Percentiles rank a stretch among this genome's conserved stretches.
Conservation (phyloP, 352 stramenopile genomes). For the Thalassiosira livingstoniorum region DNA sequence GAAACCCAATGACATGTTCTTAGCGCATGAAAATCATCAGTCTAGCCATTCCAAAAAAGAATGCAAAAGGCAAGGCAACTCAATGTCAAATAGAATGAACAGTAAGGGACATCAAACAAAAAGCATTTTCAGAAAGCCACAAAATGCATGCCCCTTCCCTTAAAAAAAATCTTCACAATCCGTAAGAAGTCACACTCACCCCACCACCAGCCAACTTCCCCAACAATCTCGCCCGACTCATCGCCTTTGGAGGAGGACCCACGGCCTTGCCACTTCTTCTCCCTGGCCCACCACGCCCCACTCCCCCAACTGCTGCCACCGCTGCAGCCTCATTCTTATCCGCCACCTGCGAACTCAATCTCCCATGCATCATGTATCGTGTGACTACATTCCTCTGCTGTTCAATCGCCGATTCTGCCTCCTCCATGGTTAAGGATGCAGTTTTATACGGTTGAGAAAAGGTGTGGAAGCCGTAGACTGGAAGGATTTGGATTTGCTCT, state of each 20-base stretch:
- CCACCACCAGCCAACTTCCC: slow-evolving; percentile 50
- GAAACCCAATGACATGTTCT: too few species aligned
- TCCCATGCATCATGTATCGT: slow-evolving; percentile 77
- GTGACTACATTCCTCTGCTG: slow-evolving; percentile 66
- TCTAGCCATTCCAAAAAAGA: too few species aligned
- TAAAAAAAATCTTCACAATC: too few species aligned
- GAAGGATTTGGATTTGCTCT: slow-evolving; percentile 57
- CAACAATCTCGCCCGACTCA: slow-evolving; percentile 61
- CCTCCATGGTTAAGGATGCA: slow-evolving; percentile 70
- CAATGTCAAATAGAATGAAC: too few species aligned
- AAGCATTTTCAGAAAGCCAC: too few species aligned
- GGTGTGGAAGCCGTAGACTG: slow-evolving; percentile 66
- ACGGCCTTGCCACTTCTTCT: slow-evolving; percentile 28
- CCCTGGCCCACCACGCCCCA: neutral
- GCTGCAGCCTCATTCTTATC: slow-evolving; percentile 37
- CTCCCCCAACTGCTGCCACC: slow-evolving; percentile 7
- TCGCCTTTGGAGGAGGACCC: slow-evolving; percentile 42
- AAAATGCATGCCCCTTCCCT: too few species aligned
- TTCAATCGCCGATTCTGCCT: slow-evolving; percentile 80
- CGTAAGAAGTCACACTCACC: slow-evolving; percentile 11
- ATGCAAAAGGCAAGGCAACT: too few species aligned
- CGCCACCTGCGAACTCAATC: slow-evolving; percentile 24
- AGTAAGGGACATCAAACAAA: too few species aligned
- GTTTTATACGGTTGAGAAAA: slow-evolving; percentile 79
- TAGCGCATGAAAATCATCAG: too few species aligned